Percentiles rank a stretch among this genome's conserved stretches.
Conservation (phyloP, 768 basidiomycete genomes). For the Amanita subjunquillea region DNA sequence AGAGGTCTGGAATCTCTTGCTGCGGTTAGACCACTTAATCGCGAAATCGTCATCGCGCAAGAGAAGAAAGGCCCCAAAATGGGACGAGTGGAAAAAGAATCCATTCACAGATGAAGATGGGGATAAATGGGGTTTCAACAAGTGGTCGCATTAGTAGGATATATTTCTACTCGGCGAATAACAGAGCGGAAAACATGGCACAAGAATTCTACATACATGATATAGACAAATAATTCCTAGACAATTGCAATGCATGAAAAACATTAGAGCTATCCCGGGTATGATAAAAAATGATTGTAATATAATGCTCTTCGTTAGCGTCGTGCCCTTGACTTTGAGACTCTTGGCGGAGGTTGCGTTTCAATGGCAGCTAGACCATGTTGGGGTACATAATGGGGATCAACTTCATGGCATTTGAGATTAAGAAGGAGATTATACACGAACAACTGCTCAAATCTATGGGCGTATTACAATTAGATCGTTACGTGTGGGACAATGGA, state of each 20-base stretch:
- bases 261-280: conserved; percentile 3
- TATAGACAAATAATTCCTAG: conserved; percentile 4
- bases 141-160: conserved; percentile 23
- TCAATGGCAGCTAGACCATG: conserved; percentile 73
- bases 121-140: conserved; percentile 40
- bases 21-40: conserved; percentile 6
- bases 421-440: conserved; percentile 78
- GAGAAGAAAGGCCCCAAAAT: conserved; percentile 9
- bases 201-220: neutral
- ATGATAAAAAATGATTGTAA: neutral
- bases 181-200: neutral
- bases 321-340: conserved; percentile 47
- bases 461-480: conserved; percentile 6
- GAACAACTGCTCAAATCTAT: conserved; percentile 80
- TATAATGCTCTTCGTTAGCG: conserved; percentile 15
- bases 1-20: conserved; percentile 37
- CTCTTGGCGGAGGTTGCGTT: conserved; percentile 32
- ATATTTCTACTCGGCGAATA: neutral
- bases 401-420: conserved; percentile 67
- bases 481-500: neutral
- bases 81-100: conserved; percentile 40
- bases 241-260: conserved; percentile 1
- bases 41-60: conserved; percentile 5
- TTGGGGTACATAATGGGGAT: conserved; percentile 63
- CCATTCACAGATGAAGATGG: conserved; percentile 17